phyloP scores from a whole-genome alignment of 169 alveolate species.

The Cryptosporidium parvum region DNA sequence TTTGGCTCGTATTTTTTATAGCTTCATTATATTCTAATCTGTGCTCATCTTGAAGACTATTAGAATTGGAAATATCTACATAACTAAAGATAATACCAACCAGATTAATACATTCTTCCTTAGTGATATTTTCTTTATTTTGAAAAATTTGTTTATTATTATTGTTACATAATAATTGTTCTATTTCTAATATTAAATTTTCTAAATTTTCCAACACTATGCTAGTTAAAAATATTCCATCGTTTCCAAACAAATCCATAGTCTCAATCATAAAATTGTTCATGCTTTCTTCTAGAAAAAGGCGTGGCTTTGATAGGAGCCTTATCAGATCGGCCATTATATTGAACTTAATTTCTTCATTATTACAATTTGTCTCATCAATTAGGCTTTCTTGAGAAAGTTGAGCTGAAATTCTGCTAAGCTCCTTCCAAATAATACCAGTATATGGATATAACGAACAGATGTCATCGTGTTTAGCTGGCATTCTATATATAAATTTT shows the following conservation, averaged over 20 bases:
- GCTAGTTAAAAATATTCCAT: slow-evolving; percentile 4
- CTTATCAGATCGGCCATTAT: slow-evolving; percentile 25
- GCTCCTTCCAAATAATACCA: slow-evolving; percentile 2
- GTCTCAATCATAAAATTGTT: slow-evolving; percentile 16
- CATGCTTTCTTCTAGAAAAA: slow-evolving; percentile 1
- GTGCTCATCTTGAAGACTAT: not conserved
- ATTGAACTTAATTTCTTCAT: slow-evolving; percentile 10
- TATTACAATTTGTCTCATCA: not conserved
- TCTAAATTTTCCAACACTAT: slow-evolving; percentile 31
- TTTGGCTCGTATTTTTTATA: not conserved
- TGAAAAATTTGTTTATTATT: not conserved
- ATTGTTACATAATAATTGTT: not conserved
- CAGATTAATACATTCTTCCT: not conserved
- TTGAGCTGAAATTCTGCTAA: not conserved
- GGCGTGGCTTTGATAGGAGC: not conserved
- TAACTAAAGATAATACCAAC: not conserved
- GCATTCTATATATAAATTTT: not conserved
- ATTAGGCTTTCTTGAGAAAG: not conserved
- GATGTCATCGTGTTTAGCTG: not conserved
- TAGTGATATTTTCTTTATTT: not conserved
- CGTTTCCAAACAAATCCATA: slow-evolving; percentile 59
- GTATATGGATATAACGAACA: not conserved
- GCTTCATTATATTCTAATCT: not conserved
- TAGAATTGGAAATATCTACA: not conserved
- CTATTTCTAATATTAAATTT: not conserved